Evolutionary conservation across 2,329 filamentous ascomycete genomes (phyloP), one percentile per base, ranked within the genome.

Genomic region (Sarocladiaceae sp.): DNA sequence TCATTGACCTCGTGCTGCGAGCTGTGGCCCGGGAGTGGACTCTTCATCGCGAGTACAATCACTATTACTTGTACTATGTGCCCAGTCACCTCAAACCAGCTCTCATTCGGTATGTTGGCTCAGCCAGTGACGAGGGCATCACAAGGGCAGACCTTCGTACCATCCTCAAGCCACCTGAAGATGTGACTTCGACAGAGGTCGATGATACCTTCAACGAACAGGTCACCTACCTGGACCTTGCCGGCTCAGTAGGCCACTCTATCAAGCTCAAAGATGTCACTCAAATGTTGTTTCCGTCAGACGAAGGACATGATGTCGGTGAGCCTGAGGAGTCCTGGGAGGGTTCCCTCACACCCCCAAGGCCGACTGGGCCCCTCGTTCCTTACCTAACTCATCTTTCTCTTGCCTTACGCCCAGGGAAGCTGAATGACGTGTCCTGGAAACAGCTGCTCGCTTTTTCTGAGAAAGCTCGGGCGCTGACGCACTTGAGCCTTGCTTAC

Each of bases 321-420:
- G 56, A 62, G 43, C 58, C 66, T 6, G 65, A 70, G 40, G 76
- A 80, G 3, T 76, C 74, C 0, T 80, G 76, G 76, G 76, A 66
- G 13, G 52, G 53, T 2, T 37, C 50, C 2, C 48, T 50, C 0
- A 48, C 49, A 3, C 54, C 57, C 13, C 53, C 58, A 2, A 55
- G 53, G 31, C 57, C 60, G 20, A 61, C 65, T 1, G 62, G 56
- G 21, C 55, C 58, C 10, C 57, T 80, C 15, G 59, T 82, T 32
- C 76, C 78, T 9, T 74, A 74, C 47, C 64, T 83, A 11, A 81
- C 78, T 0, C 77, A 81, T 50, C 65, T 83, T 7, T 82, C 78
- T 2, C 70, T 83, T 2, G 76, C 78, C 3, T 51, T 77, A 39
- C 53, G 64, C 41, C 68, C 71, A 1, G 50, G 44, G 1, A 35